Conservation (phyloP, 306 rosid species). For the Neltuma alba region DNA sequence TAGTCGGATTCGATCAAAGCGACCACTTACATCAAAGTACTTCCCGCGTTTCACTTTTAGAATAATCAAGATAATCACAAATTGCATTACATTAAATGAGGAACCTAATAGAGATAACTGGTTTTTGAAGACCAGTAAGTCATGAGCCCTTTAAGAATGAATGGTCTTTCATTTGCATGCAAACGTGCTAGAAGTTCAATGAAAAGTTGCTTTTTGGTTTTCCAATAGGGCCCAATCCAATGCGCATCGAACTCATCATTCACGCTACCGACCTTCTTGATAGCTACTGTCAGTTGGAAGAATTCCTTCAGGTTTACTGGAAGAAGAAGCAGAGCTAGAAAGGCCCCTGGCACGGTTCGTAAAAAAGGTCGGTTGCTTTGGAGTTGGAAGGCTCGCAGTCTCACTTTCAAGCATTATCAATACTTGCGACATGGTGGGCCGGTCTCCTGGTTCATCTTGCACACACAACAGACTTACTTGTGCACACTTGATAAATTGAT, state of each 20-base stretch:
- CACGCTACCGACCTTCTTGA: constrained; percentile 43
- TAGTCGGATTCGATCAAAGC: not conserved
- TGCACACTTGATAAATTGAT: not conserved
- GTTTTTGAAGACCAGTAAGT: not conserved
- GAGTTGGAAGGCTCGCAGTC: constrained; percentile 35
- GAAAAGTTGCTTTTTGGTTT: not conserved
- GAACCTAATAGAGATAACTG: not conserved
- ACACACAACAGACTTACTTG: not conserved
- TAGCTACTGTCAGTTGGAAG: constrained; percentile 28
- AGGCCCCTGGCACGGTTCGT: not conserved
- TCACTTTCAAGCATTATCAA: constrained; percentile 10
- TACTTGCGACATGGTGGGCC: not conserved
- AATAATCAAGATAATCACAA: not conserved
- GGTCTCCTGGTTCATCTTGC: not conserved
- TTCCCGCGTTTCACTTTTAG: not conserved
- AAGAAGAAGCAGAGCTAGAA: constrained; percentile 42
- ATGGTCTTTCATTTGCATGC: not conserved
- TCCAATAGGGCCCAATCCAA: not conserved
- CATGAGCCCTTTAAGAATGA: not conserved
- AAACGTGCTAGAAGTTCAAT: not conserved
- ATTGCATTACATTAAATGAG: not conserved
- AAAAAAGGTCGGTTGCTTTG: constrained; percentile 50
- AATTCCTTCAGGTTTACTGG: constrained; percentile 31
- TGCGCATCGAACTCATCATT: not conserved
- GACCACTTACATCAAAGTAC: not conserved